Evolutionary conservation across 139 green algal species (phyloP).

Genomic region (Pedinophyceae sp.): DNA sequence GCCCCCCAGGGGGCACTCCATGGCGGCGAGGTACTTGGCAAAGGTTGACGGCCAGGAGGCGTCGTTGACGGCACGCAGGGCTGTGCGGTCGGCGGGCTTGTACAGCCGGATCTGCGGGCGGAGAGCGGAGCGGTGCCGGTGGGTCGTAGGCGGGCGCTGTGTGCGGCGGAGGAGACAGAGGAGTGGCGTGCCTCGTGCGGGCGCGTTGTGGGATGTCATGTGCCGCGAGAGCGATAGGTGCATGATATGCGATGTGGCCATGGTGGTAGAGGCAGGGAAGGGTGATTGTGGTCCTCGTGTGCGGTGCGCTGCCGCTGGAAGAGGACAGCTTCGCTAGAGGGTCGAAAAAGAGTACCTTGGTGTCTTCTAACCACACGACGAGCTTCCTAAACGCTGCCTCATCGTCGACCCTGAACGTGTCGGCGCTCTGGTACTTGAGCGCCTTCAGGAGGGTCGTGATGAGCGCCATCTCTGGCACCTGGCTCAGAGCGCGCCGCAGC

Average conservation of each 20-base stretch:
- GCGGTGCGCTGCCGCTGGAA: too few species aligned
- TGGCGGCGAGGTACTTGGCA: not conserved
- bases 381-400: not conserved
- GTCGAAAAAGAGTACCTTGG: too few species aligned
- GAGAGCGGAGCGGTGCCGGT: not conserved
- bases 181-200: not conserved
- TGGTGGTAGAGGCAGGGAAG: not conserved
- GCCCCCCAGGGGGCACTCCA: not conserved
- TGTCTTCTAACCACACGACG: not conserved
- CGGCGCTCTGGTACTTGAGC: not conserved
- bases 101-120: not conserved
- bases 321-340: too few species aligned
- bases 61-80: not conserved
- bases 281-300: too few species aligned
- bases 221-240: not conserved
- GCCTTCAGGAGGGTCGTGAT: not conserved
- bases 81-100: not conserved
- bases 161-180: not conserved
- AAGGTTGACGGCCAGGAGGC: not conserved
- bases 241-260: not conserved
- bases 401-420: not conserved
- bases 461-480: too few species aligned
- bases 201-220: too few species aligned
- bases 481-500: too few species aligned
- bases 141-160: not conserved